phyloP scores from a whole-genome alignment of 1,284 basidiomycete genomes.

The Trametes versicolor region DNA sequence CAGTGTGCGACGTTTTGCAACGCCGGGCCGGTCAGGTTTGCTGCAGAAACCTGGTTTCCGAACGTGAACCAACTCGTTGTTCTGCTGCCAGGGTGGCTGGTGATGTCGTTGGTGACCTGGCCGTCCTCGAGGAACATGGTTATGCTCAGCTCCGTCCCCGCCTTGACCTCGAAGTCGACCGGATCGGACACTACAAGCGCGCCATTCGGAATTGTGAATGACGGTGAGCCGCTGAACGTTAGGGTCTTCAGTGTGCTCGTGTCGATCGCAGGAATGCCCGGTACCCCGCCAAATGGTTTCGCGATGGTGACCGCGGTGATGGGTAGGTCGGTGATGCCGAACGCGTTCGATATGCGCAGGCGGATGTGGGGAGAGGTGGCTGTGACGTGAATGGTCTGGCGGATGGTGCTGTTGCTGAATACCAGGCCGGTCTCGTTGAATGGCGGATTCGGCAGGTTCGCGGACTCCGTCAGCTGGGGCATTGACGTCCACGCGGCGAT shows the following conservation, averaged over 20 bases:
- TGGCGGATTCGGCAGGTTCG: constrained; percentile 54
- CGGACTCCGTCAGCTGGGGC: constrained; percentile 57
- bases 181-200: constrained; percentile 57
- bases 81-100: constrained; percentile 59
- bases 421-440: constrained; percentile 50
- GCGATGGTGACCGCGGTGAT: constrained; percentile 57
- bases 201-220: constrained; percentile 55
- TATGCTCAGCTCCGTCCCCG: constrained; percentile 51
- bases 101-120: constrained; percentile 52
- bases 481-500: constrained; percentile 56
- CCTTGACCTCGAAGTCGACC: constrained; percentile 48
- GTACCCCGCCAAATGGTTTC: constrained; percentile 48
- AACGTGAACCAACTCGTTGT: constrained; percentile 55
- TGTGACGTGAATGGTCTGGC: constrained; percentile 57
- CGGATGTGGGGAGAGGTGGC: constrained; percentile 52
- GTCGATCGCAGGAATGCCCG: constrained; percentile 50
- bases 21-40: constrained; percentile 46
- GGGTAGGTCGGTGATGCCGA: constrained; percentile 53
- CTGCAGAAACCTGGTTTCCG: constrained; percentile 51
- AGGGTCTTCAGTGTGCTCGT: constrained; percentile 48
- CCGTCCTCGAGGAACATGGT: constrained; percentile 53
- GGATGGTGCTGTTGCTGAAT: constrained; percentile 57
- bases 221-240: constrained; percentile 55
- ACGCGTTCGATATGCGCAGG: constrained; percentile 58
- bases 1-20: constrained; percentile 51